These are phyloP conservation scores for Microdochium trichocladiopsis DNA, from an alignment of 2,329 filamentous ascomycete species.

Conservation along the genomic window DNA sequence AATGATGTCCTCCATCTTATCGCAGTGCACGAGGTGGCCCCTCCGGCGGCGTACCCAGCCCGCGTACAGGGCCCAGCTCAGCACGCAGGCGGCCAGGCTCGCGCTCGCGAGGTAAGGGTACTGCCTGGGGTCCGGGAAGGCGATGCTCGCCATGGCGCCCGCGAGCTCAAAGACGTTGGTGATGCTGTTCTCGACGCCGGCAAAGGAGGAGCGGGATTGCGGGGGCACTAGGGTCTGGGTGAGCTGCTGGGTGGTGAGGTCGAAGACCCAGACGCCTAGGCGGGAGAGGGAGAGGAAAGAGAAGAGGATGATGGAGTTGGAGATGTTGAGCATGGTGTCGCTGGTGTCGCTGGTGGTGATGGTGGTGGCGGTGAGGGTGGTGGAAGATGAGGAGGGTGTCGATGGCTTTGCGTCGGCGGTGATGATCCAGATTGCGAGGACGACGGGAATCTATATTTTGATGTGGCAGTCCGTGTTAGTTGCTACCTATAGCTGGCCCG, in stretches of 20 bases:
- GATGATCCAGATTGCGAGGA: conserved; percentile 24
- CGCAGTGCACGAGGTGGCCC: conserved; percentile 33
- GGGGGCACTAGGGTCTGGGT: conserved; percentile 29
- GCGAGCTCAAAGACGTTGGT: conserved; percentile 30
- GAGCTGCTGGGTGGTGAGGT: conserved; percentile 34
- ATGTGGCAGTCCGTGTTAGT: not conserved
- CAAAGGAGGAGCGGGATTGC: conserved; percentile 28
- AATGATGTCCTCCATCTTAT: conserved; percentile 12
- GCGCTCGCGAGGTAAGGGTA: conserved; percentile 29
- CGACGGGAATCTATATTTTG: conserved; percentile 21
- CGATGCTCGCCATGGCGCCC: conserved; percentile 26
- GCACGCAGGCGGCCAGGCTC: conserved; percentile 22
- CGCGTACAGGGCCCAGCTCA: conserved; percentile 24
- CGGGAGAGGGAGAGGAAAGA: conserved; percentile 31
- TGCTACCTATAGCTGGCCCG: no score
- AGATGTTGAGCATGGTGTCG: not conserved
- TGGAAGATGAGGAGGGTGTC: conserved; percentile 3
- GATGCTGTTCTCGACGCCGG: conserved; percentile 31
- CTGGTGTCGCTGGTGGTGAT: not conserved
- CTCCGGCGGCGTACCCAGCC: conserved; percentile 28
- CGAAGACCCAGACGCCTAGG: conserved; percentile 35
- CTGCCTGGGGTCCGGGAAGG: conserved; percentile 25
- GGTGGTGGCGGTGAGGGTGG: conserved; percentile 2
- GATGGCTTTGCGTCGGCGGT: not conserved
- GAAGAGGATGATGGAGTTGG: conserved; percentile 18